phyloP scores from a whole-genome alignment of 805 yeast genomes.

The Saturnispora zaruensis region DNA sequence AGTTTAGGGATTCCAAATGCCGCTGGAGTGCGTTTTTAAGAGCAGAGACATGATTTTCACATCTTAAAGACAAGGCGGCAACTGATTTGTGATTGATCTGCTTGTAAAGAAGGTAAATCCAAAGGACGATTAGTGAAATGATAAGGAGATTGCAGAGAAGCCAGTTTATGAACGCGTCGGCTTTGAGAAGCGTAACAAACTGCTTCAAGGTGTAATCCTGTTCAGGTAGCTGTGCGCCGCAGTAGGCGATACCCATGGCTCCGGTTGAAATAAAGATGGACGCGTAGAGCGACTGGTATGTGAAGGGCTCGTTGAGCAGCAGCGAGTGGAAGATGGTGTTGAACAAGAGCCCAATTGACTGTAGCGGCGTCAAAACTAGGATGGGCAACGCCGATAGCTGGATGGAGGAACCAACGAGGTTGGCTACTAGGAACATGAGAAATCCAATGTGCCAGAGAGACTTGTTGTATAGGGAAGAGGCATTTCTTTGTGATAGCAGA shows the following conservation, averaged over 20 bases:
- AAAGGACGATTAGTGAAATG: constrained; percentile 24
- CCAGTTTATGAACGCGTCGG: constrained; percentile 53
- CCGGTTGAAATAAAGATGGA: constrained; percentile 64
- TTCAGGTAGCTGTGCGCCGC: constrained; percentile 59
- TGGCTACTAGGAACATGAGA: constrained; percentile 58
- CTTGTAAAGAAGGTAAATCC: constrained; percentile 21
- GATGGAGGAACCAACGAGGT: constrained; percentile 70
- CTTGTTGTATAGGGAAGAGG: constrained; percentile 34
- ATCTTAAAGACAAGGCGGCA: background rate
- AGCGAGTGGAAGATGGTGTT: constrained; percentile 67
- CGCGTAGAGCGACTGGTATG: constrained; percentile 48
- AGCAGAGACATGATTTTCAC: background rate
- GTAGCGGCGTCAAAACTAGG: constrained; percentile 71
- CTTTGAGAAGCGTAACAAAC: constrained; percentile 34
- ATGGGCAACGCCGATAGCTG: constrained; percentile 81
- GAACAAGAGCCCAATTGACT: constrained; percentile 82
- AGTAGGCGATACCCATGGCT: constrained; percentile 68
- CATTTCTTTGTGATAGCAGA: background rate
- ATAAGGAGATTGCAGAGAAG: constrained; percentile 29
- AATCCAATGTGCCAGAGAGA: constrained; percentile 74
- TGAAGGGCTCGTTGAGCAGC: constrained; percentile 60
- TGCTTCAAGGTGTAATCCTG: constrained; percentile 44
- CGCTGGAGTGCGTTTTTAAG: background rate
- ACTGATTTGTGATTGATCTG: constrained; percentile 7
- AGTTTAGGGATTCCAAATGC: constrained; percentile 4